These are phyloP conservation scores for Globisporangium recalcitrans DNA, from an alignment of 352 stramenopile species.

Conservation along the genomic window DNA sequence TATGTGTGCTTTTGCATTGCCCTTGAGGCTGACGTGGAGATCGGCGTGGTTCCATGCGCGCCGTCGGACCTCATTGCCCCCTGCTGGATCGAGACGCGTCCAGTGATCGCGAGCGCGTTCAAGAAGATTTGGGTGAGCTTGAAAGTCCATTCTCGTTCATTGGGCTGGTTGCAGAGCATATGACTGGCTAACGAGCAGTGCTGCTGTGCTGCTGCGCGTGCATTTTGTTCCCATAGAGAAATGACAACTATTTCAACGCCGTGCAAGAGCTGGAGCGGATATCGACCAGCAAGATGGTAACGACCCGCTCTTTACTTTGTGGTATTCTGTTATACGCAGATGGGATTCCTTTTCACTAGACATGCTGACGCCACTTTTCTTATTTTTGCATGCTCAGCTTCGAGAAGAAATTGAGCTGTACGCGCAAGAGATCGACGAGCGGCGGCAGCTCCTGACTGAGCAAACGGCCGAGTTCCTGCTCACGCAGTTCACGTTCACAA, in stretches of 20 bases:
- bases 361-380: background rate
- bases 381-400: constrained; percentile 24
- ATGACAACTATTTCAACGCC: constrained; percentile 48
- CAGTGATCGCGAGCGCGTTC: constrained; percentile 53
- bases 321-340: too few species aligned
- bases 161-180: background rate
- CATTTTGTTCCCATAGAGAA: constrained; percentile 27
- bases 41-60: constrained; percentile 61
- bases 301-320: too few species aligned
- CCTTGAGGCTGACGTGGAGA: constrained; percentile 67
- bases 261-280: constrained; percentile 62
- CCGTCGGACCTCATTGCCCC: constrained; percentile 41
- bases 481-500: constrained; percentile 40
- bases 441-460: constrained; percentile 22
- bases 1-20: background rate
- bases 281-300: constrained; percentile 49
- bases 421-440: constrained; percentile 49
- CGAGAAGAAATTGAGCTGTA: constrained; percentile 55
- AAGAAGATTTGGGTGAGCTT: constrained; percentile 53
- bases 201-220: background rate
- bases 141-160: background rate
- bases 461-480: constrained; percentile 45
- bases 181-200: background rate
- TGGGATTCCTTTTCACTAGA: too few species aligned
- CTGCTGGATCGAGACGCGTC: constrained; percentile 63